These are phyloP conservation scores for Paratinospora sagittata DNA, from an alignment of 164 flowering plant species.

Conservation along the genomic window DNA sequence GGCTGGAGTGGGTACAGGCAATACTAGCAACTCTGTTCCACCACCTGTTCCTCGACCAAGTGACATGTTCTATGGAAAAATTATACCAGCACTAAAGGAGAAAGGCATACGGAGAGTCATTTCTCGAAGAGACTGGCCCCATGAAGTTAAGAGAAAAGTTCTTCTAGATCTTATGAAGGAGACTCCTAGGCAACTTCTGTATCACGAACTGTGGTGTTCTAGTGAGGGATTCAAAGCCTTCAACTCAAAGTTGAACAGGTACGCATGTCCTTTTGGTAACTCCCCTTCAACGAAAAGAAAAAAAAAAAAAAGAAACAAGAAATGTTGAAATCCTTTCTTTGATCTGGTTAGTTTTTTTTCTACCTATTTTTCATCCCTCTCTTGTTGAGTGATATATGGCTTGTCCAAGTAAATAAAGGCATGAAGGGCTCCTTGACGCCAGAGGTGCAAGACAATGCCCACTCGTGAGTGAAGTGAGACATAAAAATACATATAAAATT, in stretches of 20 bases:
- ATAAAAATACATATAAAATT: no score
- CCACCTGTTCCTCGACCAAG: constrained; percentile 90
- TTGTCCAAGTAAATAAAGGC: no score
- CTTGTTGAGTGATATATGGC: no score
- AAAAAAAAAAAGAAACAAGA: no score
- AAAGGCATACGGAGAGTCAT: constrained; percentile 95
- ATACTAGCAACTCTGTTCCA: constrained; percentile 40
- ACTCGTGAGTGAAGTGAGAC: no score
- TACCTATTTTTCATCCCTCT: no score
- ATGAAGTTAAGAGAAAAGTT: constrained; percentile 92
- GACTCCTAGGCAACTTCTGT: constrained; percentile 81
- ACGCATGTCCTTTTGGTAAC: not conserved
- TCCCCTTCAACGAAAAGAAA: no score
- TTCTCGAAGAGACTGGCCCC: constrained; percentile 98
- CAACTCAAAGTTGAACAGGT: constrained; percentile 87
- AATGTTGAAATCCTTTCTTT: no score
- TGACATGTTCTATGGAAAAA: constrained; percentile 98
- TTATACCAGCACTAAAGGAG: constrained; percentile 97
- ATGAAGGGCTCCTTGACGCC: no score
- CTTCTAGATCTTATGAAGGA: constrained; percentile 91
- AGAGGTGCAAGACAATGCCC: no score
- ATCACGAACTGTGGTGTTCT: constrained; percentile 97
- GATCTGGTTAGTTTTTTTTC: no score
- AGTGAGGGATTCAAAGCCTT: constrained; percentile 96
- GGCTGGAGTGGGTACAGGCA: constrained; percentile 43